Evolutionary conservation across 202 grass and related monocot species (phyloP), one percentile per base, ranked within the genome.

Genomic region (Bolboschoenoplectus hybrid): DNA sequence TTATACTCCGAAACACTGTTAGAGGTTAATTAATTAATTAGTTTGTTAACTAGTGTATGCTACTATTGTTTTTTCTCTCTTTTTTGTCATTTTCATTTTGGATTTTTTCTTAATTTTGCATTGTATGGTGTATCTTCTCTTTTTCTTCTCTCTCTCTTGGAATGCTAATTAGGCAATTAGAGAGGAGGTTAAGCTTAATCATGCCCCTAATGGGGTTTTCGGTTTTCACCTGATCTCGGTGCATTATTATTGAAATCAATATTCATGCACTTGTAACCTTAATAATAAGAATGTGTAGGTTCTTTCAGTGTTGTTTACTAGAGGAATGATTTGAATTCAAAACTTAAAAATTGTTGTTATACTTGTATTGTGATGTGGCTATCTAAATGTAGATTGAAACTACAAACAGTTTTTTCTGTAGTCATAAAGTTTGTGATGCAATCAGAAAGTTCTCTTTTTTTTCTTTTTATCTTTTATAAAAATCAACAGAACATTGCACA

Each of bases 231-330:
- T 58, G 75, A 79, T 79, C 69, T 49, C 20, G 14, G 75, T 79
- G 75, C 75, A 80, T 80, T 80, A 36, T 60, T 78, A 57, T 58
- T 80, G 75, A 60, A 56, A 80, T 26, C 0, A 26, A 26, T n/a
- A 36, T n/a, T 43, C 53, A 41, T 80, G 75, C 53, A 80, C 75
- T 60, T 79, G 74, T 80, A 80, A 80, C 75, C 75, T 80, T 78
- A 76, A 76, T 74, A 74, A 74, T 56, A 39, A 78, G 34, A 16
- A n/a, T 80, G 51, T 60, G 75, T 60, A 80, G 52, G 52, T 36
- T 41, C 26, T 60, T 80, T 60, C 14, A 60, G 0, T 17, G 40
- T 45, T 70, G 2, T 44, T 70, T 44, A 17, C 38, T 44, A 43
- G 13, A 69, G 14, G 13, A 41, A 20, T 9, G 6, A 16, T 39